Percentiles rank a stretch among this genome's conserved stretches.
These are phyloP conservation scores for Groenewaldozyma sp. DNA, from an alignment of 1,139 yeast species.

Conservation along the genomic window DNA sequence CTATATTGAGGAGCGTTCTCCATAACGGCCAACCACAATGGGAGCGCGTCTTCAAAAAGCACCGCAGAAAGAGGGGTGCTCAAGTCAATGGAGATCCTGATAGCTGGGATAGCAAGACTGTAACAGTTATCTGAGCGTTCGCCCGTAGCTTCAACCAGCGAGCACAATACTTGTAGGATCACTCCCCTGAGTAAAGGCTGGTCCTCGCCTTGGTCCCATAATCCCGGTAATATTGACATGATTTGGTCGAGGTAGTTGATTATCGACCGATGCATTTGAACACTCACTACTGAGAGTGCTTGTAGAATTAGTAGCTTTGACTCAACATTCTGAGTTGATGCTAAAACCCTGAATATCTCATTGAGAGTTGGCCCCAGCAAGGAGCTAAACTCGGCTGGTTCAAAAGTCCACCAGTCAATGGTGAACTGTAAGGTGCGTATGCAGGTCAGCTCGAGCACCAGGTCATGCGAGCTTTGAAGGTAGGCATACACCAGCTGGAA, in stretches of 20 bases:
- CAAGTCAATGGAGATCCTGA: slow-evolving; percentile 56
- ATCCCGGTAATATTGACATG: slow-evolving; percentile 52
- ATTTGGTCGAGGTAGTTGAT: slow-evolving; percentile 36
- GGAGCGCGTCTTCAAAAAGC: slow-evolving; percentile 80
- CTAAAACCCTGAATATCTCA: slow-evolving; percentile 37
- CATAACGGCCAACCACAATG: slow-evolving; percentile 67
- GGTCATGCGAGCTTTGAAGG: slow-evolving; percentile 44
- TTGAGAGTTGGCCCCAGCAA: slow-evolving; percentile 47
- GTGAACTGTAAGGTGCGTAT: slow-evolving; percentile 60
- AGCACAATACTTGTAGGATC: slow-evolving; percentile 57
- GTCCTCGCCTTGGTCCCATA: slow-evolving; percentile 61
- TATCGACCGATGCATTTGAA: slow-evolving; percentile 36
- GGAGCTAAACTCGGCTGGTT: slow-evolving; percentile 56
- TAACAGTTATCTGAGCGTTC: slow-evolving; percentile 51
- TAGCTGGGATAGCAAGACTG: slow-evolving; percentile 56
- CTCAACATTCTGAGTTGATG: slow-evolving; percentile 52
- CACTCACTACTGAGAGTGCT: slow-evolving; percentile 56
- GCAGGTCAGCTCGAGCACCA: slow-evolving; percentile 67
- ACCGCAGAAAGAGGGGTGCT: slow-evolving; percentile 50
- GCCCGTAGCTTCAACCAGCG: slow-evolving; percentile 57
- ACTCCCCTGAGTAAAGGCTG: slow-evolving; percentile 63
- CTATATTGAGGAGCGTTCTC: slow-evolving; percentile 39
- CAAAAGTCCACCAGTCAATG: slow-evolving; percentile 82
- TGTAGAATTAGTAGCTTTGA: slow-evolving; percentile 64
- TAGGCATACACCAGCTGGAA: slow-evolving; percentile 47